phyloP scores from a whole-genome alignment of 768 basidiomycete genomes.

The Xanthoconium purpureum region DNA sequence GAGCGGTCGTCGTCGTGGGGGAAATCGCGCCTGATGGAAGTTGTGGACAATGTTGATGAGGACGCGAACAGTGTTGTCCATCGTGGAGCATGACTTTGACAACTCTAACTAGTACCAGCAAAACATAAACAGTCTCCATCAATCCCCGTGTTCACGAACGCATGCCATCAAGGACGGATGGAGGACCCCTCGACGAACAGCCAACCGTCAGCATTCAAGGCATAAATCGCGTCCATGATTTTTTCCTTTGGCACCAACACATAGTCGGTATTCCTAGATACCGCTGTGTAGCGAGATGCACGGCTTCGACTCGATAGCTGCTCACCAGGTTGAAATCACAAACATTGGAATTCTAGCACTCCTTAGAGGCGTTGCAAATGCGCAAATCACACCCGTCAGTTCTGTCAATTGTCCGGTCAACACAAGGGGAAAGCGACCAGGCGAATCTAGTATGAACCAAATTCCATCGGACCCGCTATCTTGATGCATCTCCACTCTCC shows the following conservation, averaged over 20 bases:
- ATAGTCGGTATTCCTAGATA: conserved; percentile 62
- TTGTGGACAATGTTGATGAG: conserved; percentile 10
- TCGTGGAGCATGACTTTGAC: not conserved
- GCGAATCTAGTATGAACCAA: conserved; percentile 36
- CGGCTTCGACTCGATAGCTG: not conserved
- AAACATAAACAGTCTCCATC: no score
- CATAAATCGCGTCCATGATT: conserved; percentile 39
- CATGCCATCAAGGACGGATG: conserved; percentile 2
- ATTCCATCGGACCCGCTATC: conserved; percentile 66
- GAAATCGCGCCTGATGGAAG: conserved; percentile 4
- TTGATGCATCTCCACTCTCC: conserved; percentile 58
- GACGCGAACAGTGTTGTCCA: not conserved
- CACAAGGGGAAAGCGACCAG: not conserved
- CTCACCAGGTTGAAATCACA: conserved; percentile 61
- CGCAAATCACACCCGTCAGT: conserved; percentile 55
- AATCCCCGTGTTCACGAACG: not conserved
- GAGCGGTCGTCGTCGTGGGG: conserved; percentile 7
- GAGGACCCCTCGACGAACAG: conserved; percentile 13
- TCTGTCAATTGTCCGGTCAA: conserved; percentile 31
- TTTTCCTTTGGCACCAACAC: conserved; percentile 51
- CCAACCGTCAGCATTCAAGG: conserved; percentile 54
- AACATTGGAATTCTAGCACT: conserved; percentile 53
- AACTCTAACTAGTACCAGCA: not conserved
- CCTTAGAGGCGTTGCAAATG: conserved; percentile 53
- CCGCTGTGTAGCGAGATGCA: not conserved